Conservation (phyloP, 2,329 filamentous ascomycete genomes). For the Phoma sp. region DNA sequence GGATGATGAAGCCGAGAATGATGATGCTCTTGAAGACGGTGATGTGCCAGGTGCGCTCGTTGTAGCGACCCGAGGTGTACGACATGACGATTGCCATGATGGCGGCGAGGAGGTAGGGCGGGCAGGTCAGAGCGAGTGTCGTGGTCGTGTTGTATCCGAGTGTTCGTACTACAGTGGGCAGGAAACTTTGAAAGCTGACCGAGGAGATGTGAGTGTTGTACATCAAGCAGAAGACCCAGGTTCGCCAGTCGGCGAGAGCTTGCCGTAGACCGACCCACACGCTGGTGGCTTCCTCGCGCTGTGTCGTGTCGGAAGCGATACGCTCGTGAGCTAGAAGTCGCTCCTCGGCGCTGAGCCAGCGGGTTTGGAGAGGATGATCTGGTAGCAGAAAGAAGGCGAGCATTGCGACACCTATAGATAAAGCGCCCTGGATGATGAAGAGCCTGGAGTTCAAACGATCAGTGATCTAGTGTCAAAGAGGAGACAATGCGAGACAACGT, state of each 20-base stretch:
- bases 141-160: slow-evolving; percentile 46
- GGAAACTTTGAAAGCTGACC: slow-evolving; percentile 42
- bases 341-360: slow-evolving; percentile 55
- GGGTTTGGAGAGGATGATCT: slow-evolving; percentile 46
- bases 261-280: slow-evolving; percentile 38
- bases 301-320: slow-evolving; percentile 57
- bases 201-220: slow-evolving; percentile 37
- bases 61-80: slow-evolving; percentile 58
- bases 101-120: slow-evolving; percentile 57
- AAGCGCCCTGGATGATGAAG: slow-evolving; percentile 53
- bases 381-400: slow-evolving; percentile 38
- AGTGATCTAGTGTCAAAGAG: not conserved
- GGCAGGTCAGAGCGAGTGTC: slow-evolving; percentile 50
- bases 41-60: slow-evolving; percentile 60
- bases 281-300: slow-evolving; percentile 44
- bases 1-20: slow-evolving; percentile 52
- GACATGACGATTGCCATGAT: slow-evolving; percentile 55
- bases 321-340: slow-evolving; percentile 46
- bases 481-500: slow-evolving; percentile 13
- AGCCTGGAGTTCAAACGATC: slow-evolving; percentile 49
- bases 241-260: slow-evolving; percentile 35
- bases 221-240: slow-evolving; percentile 43
- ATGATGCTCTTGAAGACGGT: slow-evolving; percentile 51
- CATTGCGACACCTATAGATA: slow-evolving; percentile 38
- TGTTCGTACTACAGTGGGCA: slow-evolving; percentile 45